phyloP scores from a whole-genome alignment of 257 asterid genomes.

The Asclepias syriaca region DNA sequence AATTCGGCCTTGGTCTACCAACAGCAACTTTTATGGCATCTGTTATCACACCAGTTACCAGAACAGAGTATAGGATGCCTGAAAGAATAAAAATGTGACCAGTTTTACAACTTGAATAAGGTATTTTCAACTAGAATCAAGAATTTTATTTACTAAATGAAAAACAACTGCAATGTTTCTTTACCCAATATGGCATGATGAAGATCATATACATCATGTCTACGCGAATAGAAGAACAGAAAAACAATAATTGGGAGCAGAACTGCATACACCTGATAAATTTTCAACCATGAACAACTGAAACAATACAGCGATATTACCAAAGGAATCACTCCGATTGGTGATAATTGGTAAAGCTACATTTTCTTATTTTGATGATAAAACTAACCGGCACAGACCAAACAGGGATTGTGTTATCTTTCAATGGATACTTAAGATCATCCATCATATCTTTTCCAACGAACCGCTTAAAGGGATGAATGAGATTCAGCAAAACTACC shows the following conservation, averaged over 20 bases:
- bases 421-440: constrained; percentile 69
- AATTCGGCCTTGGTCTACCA: constrained; percentile 94
- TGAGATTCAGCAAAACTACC: constrained; percentile 34
- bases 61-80: constrained; percentile 62
- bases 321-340: not conserved
- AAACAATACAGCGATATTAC: not conserved
- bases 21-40: constrained; percentile 70
- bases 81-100: constrained; percentile 7
- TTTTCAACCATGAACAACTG: constrained; percentile 5
- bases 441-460: constrained; percentile 90
- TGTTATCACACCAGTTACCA: constrained; percentile 65
- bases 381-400: constrained; percentile 76
- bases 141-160: not conserved
- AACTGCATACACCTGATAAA: constrained; percentile 48
- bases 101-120: not conserved
- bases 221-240: constrained; percentile 57
- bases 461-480: constrained; percentile 72
- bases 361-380: not conserved
- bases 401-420: constrained; percentile 54
- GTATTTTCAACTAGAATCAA: not conserved
- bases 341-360: too few relatives aligned
- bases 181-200: constrained; percentile 80
- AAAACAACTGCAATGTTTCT: not conserved
- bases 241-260: constrained; percentile 55
- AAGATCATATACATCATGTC: constrained; percentile 76